Evolutionary conservation across 352 stramenopile genomes (phyloP).

Genomic region (Pythium phragmitis): DNA sequence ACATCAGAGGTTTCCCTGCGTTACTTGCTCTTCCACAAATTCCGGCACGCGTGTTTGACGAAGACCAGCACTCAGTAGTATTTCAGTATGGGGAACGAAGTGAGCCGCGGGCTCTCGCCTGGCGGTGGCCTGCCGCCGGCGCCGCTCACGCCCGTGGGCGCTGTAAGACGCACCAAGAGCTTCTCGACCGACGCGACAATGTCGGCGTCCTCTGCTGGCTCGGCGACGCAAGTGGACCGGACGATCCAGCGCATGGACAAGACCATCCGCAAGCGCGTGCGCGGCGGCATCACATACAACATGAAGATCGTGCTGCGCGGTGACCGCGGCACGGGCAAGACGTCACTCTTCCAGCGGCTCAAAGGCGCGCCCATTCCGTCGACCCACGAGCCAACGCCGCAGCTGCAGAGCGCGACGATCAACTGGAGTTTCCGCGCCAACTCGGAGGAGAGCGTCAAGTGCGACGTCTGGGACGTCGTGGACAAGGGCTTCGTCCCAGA

Average conservation of each 20-base stretch:
- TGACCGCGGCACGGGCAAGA: conserved; percentile 85
- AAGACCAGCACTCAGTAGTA: not conserved
- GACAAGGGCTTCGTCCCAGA: conserved; percentile 64
- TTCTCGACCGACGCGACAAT: conserved; percentile 30
- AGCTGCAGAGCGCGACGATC: conserved; percentile 88
- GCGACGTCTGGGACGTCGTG: conserved; percentile 92
- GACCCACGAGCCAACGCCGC: conserved; percentile 70
- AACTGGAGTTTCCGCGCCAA: conserved; percentile 74
- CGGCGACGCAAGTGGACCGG: conserved; percentile 35
- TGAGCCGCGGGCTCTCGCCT: conserved; percentile 25
- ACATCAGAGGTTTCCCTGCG: not conserved
- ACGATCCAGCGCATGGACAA: conserved; percentile 85
- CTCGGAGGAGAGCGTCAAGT: conserved; percentile 84
- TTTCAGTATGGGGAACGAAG: conserved; percentile 34
- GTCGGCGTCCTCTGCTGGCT: conserved; percentile 23
- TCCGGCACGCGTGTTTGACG: not conserved
- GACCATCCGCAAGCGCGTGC: conserved; percentile 74
- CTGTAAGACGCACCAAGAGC: conserved; percentile 39
- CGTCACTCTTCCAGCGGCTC: conserved; percentile 82
- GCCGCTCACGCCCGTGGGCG: conserved; percentile 13
- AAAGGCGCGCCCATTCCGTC: conserved; percentile 74
- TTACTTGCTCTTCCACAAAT: conserved; percentile 1
- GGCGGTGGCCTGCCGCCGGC: conserved; percentile 9
- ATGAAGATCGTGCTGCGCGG: conserved; percentile 91
- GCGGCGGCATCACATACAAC: conserved; percentile 87